These are phyloP conservation scores for Penicillium freii DNA, from an alignment of 2,329 filamentous ascomycete genomes.

Conservation along the genomic window DNA sequence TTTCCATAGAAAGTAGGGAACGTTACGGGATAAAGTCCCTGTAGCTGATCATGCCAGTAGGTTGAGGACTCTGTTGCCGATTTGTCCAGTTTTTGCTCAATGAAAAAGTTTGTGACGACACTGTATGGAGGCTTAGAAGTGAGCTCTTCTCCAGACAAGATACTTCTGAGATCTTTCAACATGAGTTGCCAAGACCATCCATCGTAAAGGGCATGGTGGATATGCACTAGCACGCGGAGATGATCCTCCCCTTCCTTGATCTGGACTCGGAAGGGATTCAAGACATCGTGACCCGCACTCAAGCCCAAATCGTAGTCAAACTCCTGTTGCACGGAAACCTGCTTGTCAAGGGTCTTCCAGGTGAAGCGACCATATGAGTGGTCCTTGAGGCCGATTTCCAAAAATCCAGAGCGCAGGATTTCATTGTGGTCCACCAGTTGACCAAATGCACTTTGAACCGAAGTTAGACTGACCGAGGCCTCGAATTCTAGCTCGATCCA, in stretches of 20 bases:
- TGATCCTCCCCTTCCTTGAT: conserved; percentile 38
- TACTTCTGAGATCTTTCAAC: conserved; percentile 60
- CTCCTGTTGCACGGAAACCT: conserved; percentile 46
- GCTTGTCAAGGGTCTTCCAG: conserved; percentile 53
- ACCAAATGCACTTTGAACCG: conserved; percentile 52
- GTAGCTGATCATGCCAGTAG: conserved; percentile 70
- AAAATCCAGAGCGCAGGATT: conserved; percentile 73
- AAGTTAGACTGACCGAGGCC: conserved; percentile 29
- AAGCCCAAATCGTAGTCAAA: conserved; percentile 44
- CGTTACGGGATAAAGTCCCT: conserved; percentile 53
- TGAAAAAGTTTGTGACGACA: conserved; percentile 55
- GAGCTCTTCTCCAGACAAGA: conserved; percentile 44
- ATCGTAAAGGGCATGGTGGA: conserved; percentile 86
- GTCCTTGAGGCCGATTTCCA: conserved; percentile 45
- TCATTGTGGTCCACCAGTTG: conserved; percentile 57
- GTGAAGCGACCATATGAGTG: conserved; percentile 62
- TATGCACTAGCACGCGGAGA: conserved; percentile 49
- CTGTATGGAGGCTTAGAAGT: conserved; percentile 58
- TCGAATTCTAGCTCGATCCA: conserved; percentile 65
- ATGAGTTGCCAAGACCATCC: conserved; percentile 88
- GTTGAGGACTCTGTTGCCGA: conserved; percentile 47
- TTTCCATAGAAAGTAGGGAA: conserved; percentile 60
- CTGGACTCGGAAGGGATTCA: conserved; percentile 64
- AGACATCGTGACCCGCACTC: conserved; percentile 37
- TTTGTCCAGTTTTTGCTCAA: conserved; percentile 24